These are phyloP conservation scores for Kodamaea hsintzibuensis DNA, from an alignment of 805 yeast species.

Conservation along the genomic window DNA sequence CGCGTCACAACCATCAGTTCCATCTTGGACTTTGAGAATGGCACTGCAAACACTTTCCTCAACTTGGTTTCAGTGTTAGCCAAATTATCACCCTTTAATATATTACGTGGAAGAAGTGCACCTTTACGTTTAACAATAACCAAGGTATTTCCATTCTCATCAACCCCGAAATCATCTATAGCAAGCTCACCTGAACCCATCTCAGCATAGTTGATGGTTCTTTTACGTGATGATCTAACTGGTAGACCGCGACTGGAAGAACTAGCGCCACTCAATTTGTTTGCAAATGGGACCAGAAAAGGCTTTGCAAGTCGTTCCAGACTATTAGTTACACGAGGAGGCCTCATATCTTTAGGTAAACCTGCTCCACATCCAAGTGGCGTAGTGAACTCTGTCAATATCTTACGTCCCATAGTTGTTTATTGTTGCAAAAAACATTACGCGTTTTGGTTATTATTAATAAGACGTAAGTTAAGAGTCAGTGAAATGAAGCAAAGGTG, in stretches of 20 bases:
- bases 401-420: slow-evolving; percentile 23
- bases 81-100: slow-evolving; percentile 38
- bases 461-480: background rate
- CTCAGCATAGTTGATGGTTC: slow-evolving; percentile 34
- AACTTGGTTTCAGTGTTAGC: slow-evolving; percentile 38
- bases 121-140: slow-evolving; percentile 39
- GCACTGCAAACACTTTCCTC: slow-evolving; percentile 58
- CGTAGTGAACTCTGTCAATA: slow-evolving; percentile 41
- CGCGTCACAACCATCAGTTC: slow-evolving; percentile 31
- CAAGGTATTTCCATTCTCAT: slow-evolving; percentile 30
- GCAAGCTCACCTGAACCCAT: slow-evolving; percentile 19
- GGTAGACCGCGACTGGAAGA: slow-evolving; percentile 18
- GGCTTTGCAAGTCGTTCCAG: slow-evolving; percentile 59
- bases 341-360: slow-evolving; percentile 54
- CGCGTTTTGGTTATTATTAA: background rate
- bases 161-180: slow-evolving; percentile 27
- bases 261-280: slow-evolving; percentile 10
- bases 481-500: background rate
- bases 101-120: slow-evolving; percentile 60
- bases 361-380: slow-evolving; percentile 72
- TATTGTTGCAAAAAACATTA: background rate
- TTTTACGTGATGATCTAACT: slow-evolving; percentile 30
- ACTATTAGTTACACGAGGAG: slow-evolving; percentile 55
- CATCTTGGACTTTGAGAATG: slow-evolving; percentile 45
- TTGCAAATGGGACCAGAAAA: slow-evolving; percentile 62